phyloP scores from a whole-genome alignment of 2,329 filamentous ascomycete genomes.

The Nannizzia gypsea region DNA sequence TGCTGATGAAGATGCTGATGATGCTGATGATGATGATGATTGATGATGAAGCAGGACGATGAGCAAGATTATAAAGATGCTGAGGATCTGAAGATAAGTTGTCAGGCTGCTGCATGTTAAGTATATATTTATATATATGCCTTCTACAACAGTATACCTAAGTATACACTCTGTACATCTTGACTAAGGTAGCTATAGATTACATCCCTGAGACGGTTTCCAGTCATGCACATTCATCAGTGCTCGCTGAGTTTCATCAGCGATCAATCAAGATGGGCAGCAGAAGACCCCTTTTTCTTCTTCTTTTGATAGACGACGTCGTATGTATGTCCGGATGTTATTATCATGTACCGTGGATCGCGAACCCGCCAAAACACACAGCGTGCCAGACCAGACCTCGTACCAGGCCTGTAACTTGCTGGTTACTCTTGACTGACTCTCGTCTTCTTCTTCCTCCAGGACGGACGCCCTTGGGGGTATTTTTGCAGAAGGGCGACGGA shows the following conservation, averaged over 20 bases:
- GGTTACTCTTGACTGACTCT: background rate
- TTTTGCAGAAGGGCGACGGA: background rate
- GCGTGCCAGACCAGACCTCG: constrained; percentile 1
- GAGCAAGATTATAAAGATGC: background rate
- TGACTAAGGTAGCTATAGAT: background rate
- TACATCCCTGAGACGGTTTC: background rate
- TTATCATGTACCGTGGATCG: background rate
- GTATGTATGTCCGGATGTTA: background rate
- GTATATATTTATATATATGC: background rate
- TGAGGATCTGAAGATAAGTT: no score
- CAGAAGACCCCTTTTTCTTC: background rate
- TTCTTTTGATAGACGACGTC: background rate
- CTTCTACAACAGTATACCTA: no score
- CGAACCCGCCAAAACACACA: background rate
- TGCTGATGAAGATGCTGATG: background rate
- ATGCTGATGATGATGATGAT: background rate
- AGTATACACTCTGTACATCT: no score
- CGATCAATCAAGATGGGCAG: background rate
- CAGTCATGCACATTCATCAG: background rate
- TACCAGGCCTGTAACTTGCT: background rate
- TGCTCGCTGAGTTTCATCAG: background rate
- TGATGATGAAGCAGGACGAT: background rate
- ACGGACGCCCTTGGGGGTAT: no score
- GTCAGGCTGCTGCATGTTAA: no score
- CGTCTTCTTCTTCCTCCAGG: background rate